Percentiles rank a stretch among this genome's conserved stretches.
phyloP scores from a whole-genome alignment of 1,284 basidiomycete species.

The Ustilago loliicola region DNA sequence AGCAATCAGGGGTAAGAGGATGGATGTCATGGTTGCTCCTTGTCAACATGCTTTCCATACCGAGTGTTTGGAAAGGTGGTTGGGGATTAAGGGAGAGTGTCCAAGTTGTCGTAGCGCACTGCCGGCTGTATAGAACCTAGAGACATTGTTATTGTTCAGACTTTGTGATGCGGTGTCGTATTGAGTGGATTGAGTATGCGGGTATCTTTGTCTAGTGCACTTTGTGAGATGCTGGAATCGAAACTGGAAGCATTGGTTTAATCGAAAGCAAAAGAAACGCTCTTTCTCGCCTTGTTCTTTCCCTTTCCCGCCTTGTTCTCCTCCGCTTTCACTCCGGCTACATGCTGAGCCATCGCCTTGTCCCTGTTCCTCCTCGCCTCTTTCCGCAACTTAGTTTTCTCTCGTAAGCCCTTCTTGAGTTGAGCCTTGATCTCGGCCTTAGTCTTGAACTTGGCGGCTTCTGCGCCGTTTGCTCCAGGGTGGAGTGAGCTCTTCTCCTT shows the following conservation, averaged over 20 bases:
- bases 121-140: conserved; percentile 25
- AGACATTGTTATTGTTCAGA: background rate
- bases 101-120: conserved; percentile 44
- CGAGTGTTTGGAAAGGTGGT: conserved; percentile 45
- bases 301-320: background rate
- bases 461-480: background rate
- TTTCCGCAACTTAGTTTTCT: conserved; percentile 35
- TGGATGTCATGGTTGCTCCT: conserved; percentile 49
- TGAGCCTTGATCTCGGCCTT: conserved; percentile 48
- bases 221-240: background rate
- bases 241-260: background rate
- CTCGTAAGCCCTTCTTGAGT: conserved; percentile 29
- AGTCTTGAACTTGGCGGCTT: conserved; percentile 17
- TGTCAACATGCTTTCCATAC: conserved; percentile 52
- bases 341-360: background rate
- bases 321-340: too few relatives aligned
- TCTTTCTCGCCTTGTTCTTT: conserved; percentile 26
- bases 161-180: background rate
- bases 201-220: conserved; percentile 1
- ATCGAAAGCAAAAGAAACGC: conserved; percentile 39
- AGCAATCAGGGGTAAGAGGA: conserved; percentile 19
- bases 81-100: conserved; percentile 52
- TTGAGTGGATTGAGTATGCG: background rate
- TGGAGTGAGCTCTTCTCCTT: conserved; percentile 9
- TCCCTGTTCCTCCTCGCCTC: conserved; percentile 21